Base-by-base conservation (phyloP, 1,139 yeast genomes). In the Taphrina wiesneri region DNA sequence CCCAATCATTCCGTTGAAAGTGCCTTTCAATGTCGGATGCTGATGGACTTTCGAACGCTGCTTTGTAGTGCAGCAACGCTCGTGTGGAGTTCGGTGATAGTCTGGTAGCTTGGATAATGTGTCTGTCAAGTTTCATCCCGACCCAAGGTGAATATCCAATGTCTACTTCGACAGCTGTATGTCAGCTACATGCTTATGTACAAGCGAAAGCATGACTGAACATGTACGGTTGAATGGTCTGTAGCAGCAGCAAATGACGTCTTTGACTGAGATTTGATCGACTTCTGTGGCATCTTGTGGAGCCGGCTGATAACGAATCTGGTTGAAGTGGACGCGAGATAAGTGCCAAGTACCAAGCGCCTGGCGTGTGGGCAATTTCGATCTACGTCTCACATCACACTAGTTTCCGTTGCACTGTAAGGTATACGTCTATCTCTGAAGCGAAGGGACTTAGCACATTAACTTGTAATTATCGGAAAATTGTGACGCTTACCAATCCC, bases 1-100 rank as follows among this genome's bases (percentile, higher is more conserved):
- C 21, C 56, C 56, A 52, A 13, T 45, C 56, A 15, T 52, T 52
- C 28, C 34, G 7, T 15, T 15, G 32, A 32, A 52, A 52, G 45
- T 19, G 43, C 15, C 11, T 15, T 34, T 52, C 56, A 21, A 32
- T 19, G 2, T 52, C 36, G 17, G 9, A 5, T 7, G 56, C 43
- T 9, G 41, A 6, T 6, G 43, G 56, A 2, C 2, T n/a, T 7
- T 19, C 25, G 45, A 52, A 52, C 2, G 56, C 56, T 32, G 17
- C 56, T 13, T 11, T 26, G 28, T 52, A 52, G 28, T 52, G 43
- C 11, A 52, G 36, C 13, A 52, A 28, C 7, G 56, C 39, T 21
- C 28, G 43, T 2, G 56, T 21, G 4, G 56, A 52, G 30, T 52
- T 52, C 2, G 56, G 56, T n/a, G 56, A 52, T 5, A 32, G 17